A percentile compares a stretch with the other conserved stretches of the same genome.
Conservation (phyloP, 306 rosid genomes). For the Casuarina glauca region DNA sequence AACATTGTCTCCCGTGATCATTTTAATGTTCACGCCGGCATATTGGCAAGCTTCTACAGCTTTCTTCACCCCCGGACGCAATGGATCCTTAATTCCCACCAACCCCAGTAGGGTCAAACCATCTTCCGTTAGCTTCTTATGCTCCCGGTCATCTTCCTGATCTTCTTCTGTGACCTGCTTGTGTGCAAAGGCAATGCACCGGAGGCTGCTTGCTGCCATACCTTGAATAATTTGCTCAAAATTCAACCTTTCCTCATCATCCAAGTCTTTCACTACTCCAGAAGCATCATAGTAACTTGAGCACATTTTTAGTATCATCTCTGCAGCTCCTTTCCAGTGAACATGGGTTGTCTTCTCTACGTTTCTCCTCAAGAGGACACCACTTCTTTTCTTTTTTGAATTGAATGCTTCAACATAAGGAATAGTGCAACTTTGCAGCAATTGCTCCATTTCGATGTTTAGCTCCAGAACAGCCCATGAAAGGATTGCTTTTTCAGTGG, state of each 20-base stretch:
- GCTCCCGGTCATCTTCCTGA: not conserved
- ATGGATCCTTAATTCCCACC: conserved; percentile 39
- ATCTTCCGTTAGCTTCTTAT: conserved; percentile 11
- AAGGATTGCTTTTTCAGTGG: conserved; percentile 42
- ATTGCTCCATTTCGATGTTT: conserved; percentile 24
- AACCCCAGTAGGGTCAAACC: conserved; percentile 30
- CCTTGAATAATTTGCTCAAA: conserved; percentile 33
- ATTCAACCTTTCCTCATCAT: conserved; percentile 7
- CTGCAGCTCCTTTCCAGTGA: conserved; percentile 41
- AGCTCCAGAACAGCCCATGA: conserved; percentile 35
- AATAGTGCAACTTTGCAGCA: not conserved
- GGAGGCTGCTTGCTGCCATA: conserved; percentile 39
- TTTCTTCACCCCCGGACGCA: conserved; percentile 24
- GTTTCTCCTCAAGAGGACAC: conserved; percentile 28
- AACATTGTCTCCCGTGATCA: conserved; percentile 38
- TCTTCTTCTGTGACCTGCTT: conserved; percentile 11
- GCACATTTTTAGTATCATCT: conserved; percentile 34
- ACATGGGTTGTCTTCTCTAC: conserved; percentile 18
- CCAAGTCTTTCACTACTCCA: conserved; percentile 19
- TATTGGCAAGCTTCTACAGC: conserved; percentile 34
- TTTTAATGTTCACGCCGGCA: conserved; percentile 28
- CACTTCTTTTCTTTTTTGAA: conserved; percentile 31
- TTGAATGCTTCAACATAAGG: conserved; percentile 34
- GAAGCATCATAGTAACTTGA: conserved; percentile 36
- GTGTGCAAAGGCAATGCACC: conserved; percentile 44